Percentiles rank a stretch among this genome's conserved stretches.
These are phyloP conservation scores for Micractinium conductrix DNA, from an alignment of 139 green algal species.

Conservation along the genomic window DNA sequence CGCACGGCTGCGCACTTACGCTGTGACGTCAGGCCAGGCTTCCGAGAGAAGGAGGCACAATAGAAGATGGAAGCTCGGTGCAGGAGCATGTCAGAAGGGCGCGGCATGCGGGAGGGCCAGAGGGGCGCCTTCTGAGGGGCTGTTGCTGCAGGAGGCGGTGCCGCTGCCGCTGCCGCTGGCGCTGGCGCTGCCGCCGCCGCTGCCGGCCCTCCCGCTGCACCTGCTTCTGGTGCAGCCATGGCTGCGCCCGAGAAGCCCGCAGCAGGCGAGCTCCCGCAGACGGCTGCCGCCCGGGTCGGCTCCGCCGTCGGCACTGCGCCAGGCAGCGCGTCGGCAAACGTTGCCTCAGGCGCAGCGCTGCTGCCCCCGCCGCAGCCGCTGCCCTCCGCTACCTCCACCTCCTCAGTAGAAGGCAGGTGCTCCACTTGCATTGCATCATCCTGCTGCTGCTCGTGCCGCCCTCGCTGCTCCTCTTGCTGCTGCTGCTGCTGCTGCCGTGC, in stretches of 20 bases:
- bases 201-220: neutral
- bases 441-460: neutral
- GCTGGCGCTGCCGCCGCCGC: neutral
- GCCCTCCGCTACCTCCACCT: neutral
- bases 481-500: neutral
- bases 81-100: conserved; percentile 40
- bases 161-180: neutral
- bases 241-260: neutral
- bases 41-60: conserved; percentile 58
- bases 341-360: too few relatives aligned
- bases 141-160: conserved; percentile 2
- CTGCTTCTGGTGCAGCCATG: neutral
- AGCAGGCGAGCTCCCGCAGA: too few relatives aligned
- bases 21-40: conserved; percentile 57
- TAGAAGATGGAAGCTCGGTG: conserved; percentile 66
- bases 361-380: neutral
- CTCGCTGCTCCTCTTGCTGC: conserved; percentile 17
- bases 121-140: neutral
- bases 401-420: neutral
- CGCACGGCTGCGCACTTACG: conserved; percentile 51
- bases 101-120: conserved; percentile 29
- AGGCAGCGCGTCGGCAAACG: too few relatives aligned
- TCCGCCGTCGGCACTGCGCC: too few relatives aligned
- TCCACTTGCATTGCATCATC: neutral
- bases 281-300: too few relatives aligned